These are phyloP conservation scores for Candida pseudoglaebosa DNA, from an alignment of 805 yeast species.

Conservation along the genomic window DNA sequence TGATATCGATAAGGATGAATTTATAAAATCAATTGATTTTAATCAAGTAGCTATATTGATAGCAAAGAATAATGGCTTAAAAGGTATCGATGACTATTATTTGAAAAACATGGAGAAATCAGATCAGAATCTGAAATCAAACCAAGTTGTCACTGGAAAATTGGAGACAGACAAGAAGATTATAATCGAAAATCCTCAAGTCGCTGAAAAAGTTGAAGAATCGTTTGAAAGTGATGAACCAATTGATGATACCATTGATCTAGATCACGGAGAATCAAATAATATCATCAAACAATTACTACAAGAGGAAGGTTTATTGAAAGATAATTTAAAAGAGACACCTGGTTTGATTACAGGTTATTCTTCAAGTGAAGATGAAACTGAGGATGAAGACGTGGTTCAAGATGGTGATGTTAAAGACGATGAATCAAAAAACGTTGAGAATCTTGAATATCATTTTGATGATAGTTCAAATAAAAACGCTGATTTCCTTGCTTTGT, in stretches of 20 bases:
- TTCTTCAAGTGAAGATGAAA: conserved; percentile 22
- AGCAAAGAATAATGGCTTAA: conserved; percentile 23
- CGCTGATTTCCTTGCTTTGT: conserved; percentile 20
- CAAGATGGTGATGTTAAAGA: conserved; percentile 6
- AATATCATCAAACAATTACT: conserved; percentile 14
- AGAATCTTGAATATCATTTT: conserved; percentile 12
- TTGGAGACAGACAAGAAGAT: conserved; percentile 5
- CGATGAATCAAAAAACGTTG: conserved; percentile 4
- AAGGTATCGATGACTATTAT: background rate
- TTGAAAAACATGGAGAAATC: background rate
- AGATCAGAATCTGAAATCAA: conserved; percentile 1
- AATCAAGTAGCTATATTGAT: conserved; percentile 27
- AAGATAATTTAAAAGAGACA: conserved; percentile 6
- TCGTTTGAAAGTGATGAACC: conserved; percentile 3
- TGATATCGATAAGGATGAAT: conserved; percentile 19
- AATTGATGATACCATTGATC: conserved; percentile 2
- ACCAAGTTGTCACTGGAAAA: background rate
- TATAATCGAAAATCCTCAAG: background rate
- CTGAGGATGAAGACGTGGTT: conserved; percentile 12
- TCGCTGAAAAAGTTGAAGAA: conserved; percentile 7
- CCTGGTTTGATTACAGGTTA: conserved; percentile 16
- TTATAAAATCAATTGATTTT: conserved; percentile 21
- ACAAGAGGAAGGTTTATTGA: conserved; percentile 17
- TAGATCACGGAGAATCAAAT: conserved; percentile 7
- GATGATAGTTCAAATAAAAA: conserved; percentile 10